Base-by-base conservation (phyloP, 1,139 yeast species). In the Pichia sp. region DNA sequence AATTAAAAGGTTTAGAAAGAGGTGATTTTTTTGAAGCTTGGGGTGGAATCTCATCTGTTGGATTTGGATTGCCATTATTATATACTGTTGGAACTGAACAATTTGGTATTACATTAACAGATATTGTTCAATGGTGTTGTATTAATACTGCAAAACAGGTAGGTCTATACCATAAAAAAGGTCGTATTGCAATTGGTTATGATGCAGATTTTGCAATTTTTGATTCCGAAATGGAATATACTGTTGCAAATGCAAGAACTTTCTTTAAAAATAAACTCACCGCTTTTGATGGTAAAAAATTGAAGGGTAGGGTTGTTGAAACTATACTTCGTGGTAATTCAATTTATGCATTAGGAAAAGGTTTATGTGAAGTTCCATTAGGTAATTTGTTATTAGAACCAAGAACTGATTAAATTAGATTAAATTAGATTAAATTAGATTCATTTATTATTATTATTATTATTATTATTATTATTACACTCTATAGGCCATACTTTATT, bases 21-120 rank as follows among this genome's bases (percentile, higher is more conserved):
- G 97, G 97, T 47, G 96, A 91, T 66, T 91, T 90, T 67, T 82
- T 89, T 67, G 79, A 82, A 46, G 96, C 97, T 2, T 91, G 97
- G 98, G 98, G 97, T 47, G 98, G 97, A n/a, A 89, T 91, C 49
- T 79, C 96, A 2, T 87, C 96, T 1, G 95, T 91, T 30, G 98
- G 98, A 0, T 80, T 90, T 49, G 97, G 97, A 0, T 75, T 91
- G 51, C 87, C 96, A 0, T 76, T 90, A 45, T 70, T 91, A 53
- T 83, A 79, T 75, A 87, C 96, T 1, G 90, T 85, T 61, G 90
- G 91, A 10, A 70, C 71, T 51, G 55, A 69, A 18, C 80, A 83
- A 3, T 60, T 61, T 47, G 82, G 80, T 22, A 73, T 84, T 19
- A 63, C 80, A 0, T 67, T 88, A 19, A 70, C 73, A 2, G 89